Evolutionary conservation across 768 basidiomycete genomes (phyloP), one percentile per base, ranked within the genome.

Genomic region (Lactifluus pinguis): DNA sequence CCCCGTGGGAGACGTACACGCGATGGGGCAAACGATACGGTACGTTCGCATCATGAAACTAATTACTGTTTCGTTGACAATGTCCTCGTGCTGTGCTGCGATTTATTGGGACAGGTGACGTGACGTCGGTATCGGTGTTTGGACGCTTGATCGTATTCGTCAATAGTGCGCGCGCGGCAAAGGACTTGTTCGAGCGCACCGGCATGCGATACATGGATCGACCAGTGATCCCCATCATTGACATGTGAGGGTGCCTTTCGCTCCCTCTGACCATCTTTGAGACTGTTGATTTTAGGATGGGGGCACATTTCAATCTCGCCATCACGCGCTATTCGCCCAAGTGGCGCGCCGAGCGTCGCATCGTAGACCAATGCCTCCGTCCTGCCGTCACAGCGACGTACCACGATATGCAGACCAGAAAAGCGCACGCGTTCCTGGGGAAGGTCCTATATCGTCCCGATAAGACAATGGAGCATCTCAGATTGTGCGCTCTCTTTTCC

Each of bases 51-150:
- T 42, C 29, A 38, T 5, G 36, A 38, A 38, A 38, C 36, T 13
- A 38, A n/a, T n/a, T n/a, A n/a, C n/a, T n/a, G n/a, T n/a, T n/a
- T n/a, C n/a, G n/a, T n/a, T n/a, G n/a, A n/a, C 8, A 38, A 13
- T 38, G 36, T 7, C 36, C 36, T 38, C 32, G 7, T 32, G 32
- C 32, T 32, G 4, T 38, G 36, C 36, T 13, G 36, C 36, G 4
- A 2, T 9, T 9, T 38, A 38, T 9, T 13, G 6, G 36, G 2
- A 13, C 44, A 61, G 60, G 60, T 8, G 60, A 61, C 13, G 55
- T 62, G 14, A 62, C 55, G 5, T 62, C 55, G 15, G 36, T 62
- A n/a, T 36, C 55, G 4, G 61, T 62, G n/a, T 45, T 52, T 50
- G 55, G 61, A 11, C 48, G 45, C 32, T 4, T 57, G 19, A 39